Evolutionary conservation across 768 basidiomycete genomes (phyloP), one percentile per base, ranked within the genome.

Genomic region (Agaricus sinodeliciosus): DNA sequence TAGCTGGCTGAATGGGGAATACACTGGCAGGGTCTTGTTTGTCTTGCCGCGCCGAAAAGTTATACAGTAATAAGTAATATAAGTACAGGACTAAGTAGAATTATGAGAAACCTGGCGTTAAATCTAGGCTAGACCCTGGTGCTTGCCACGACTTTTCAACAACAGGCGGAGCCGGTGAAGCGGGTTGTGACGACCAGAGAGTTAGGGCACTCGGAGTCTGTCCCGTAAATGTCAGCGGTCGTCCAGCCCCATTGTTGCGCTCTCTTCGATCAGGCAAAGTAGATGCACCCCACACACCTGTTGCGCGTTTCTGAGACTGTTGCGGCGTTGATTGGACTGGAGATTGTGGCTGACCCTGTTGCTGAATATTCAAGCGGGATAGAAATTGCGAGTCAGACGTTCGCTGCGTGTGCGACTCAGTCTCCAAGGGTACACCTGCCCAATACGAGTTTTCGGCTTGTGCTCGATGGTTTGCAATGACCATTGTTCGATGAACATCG

Each of bases 131-230:
- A 11, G 69, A 64, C 22, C 71, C 71, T 44, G 66, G 69, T 34
- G 67, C 59, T 48, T 63, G 73, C 78, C 79, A 80, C 53, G 71
- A 61, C 50, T 76, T 67, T 31, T 79, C 79, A 39, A 70, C 63
- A 22, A 71, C 55, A 12, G 70, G 72, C 39, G 75, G 68, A 45
- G 66, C 63, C 63, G 75, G 71, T 3, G 74, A 69, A 13, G 66
- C 60, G 2, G 71, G 68, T 25, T 73, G 73, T 54, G 71, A 71
- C 15, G 65, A 67, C 71, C 74, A 76, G 22, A 70, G 53, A 22
- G 69, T 59, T 84, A 72, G 56, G 82, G 73, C 12, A 68, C 72
- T 58, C 75, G 77, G 7, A 74, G 74, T 11, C 74, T 81, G 59
- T 76, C 68, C 15, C 76, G 73, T 13, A 69, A 71, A n/a, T 76